Percentiles rank a stretch among this genome's conserved stretches.
These are phyloP conservation scores for Starmerella etchellsii DNA, from an alignment of 805 yeast genomes.

Conservation along the genomic window DNA sequence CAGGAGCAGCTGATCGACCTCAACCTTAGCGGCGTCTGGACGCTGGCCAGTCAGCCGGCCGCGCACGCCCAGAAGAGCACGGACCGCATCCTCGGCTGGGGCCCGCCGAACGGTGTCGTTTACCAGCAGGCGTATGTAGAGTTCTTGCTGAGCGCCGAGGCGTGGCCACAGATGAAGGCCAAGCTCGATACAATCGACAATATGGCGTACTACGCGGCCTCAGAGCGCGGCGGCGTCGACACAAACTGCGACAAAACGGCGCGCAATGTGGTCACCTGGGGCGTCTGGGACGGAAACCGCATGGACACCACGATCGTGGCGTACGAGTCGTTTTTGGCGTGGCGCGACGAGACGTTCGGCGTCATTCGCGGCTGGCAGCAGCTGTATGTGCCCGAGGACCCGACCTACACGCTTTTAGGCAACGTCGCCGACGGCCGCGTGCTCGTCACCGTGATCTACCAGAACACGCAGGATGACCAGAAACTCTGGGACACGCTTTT, in stretches of 20 bases:
- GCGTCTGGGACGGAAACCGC: conserved; percentile 72
- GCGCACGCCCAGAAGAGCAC: conserved; percentile 62
- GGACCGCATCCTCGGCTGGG: conserved; percentile 96
- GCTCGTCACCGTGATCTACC: conserved; percentile 69
- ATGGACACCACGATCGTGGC: conserved; percentile 88
- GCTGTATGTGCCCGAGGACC: conserved; percentile 45
- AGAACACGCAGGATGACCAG: conserved; percentile 9
- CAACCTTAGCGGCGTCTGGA: conserved; percentile 62
- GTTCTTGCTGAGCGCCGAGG: conserved; percentile 58
- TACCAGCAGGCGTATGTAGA: conserved; percentile 94
- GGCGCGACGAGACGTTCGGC: conserved; percentile 91
- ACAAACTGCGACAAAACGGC: conserved; percentile 44
- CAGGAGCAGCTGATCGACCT: conserved; percentile 79
- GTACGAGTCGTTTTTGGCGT: conserved; percentile 82
- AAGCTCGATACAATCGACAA: conserved; percentile 27
- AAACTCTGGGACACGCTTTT: conserved; percentile 13
- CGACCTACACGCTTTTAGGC: conserved; percentile 49
- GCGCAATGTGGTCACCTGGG: conserved; percentile 92
- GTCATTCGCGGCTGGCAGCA: conserved; percentile 90
- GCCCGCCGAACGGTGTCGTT: conserved; percentile 76
- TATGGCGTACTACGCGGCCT: conserved; percentile 67
- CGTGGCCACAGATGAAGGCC: conserved; percentile 41
- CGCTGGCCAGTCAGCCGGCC: conserved; percentile 94
- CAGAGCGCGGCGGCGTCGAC: conserved; percentile 32
- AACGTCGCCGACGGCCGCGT: conserved; percentile 49